Conservation (phyloP, 2,329 filamentous ascomycete species). For the Clathrospora elynae region DNA sequence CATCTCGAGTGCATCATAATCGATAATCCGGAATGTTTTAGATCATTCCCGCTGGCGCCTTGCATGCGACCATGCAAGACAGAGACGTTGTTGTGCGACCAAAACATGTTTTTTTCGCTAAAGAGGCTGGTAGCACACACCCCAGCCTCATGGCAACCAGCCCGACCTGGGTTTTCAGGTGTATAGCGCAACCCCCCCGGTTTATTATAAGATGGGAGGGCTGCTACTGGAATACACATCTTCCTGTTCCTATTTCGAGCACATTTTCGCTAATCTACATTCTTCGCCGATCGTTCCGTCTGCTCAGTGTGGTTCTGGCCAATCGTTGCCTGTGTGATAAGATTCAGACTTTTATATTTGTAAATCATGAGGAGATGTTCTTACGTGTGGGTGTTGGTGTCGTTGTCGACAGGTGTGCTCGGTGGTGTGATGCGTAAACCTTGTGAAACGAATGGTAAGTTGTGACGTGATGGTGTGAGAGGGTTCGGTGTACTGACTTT, state of each 20-base stretch:
- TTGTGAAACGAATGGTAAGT: conserved; percentile 18
- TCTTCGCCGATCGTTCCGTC: conserved; percentile 7
- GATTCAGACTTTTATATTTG: conserved; percentile 8
- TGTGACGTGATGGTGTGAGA: neutral
- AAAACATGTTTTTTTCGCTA: conserved; percentile 34
- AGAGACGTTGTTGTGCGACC: conserved; percentile 26
- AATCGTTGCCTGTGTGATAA: conserved; percentile 13
- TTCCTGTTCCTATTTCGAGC: conserved; percentile 16
- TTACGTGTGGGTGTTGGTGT: conserved; percentile 23
- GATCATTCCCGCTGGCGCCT: conserved; percentile 13
- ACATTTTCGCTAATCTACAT: conserved; percentile 12
- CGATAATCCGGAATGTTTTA: conserved; percentile 20
- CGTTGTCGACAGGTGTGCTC: conserved; percentile 22
- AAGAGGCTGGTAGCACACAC: conserved; percentile 33
- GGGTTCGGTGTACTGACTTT: conserved; percentile 7
- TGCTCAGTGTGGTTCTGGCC: conserved; percentile 7
- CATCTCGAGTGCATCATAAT: conserved; percentile 18
- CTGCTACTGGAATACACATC: conserved; percentile 10
- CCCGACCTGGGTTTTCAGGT: conserved; percentile 21
- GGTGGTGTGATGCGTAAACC: conserved; percentile 18
- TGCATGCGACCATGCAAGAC: conserved; percentile 24
- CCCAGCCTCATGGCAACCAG: conserved; percentile 22
- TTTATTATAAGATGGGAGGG: conserved; percentile 17
- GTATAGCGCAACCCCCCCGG: conserved; percentile 13
- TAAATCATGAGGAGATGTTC: conserved; percentile 24